Evolutionary conservation across 306 rosid species (phyloP), one percentile per base, ranked within the genome.

Genomic region (Begonia masoniana): DNA sequence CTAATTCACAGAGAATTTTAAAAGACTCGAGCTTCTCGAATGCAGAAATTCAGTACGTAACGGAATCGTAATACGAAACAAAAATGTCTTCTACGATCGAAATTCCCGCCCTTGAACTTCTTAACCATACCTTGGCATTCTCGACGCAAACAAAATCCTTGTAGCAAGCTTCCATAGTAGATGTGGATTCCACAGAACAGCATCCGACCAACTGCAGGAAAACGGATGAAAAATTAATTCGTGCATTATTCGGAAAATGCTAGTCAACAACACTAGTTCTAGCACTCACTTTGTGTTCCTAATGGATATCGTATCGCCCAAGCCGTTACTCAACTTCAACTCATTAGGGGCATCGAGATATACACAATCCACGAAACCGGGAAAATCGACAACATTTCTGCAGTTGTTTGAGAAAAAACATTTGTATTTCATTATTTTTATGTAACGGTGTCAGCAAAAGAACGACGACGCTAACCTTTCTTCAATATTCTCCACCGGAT

Each of bases 141-240:
- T 91, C 96, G 55, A 86, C 97, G 47, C 99, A 91, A 61, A 91
- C 94, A 63, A 91, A 91, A 73, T 91, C 92, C 75, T 67, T 91
- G 58, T 81, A 91, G 80, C 92, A 78, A 16, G 84, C 96, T 71
- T 91, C 96, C 96, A 86, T 83, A 57, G 71, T 72, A 81, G 82
- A 76, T 91, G 57, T 9, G 99, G 96, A 76, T 91, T 91, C 97
- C 97, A 91, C 69, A 91, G 46, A 55, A 91, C 97, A 35, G 92
- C 81, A 62, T 91, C 97, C n/a, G 86, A 73, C 97, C 97, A 86
- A 71, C 97, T 85, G 54, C 80, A 73, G 15, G 48, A 62, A 46
- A 36, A 58, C 58, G 60, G 31, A 5, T 1, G 39, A 31, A 31
- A 31, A 31, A 57, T 51, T 56, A 52, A 53, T 46, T 26, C 47